A percentile compares a stretch with the other conserved stretches of the same genome.
Evolutionary conservation across 495 filamentous ascomycete genomes (phyloP).

Genomic region (Aspergillus ellipticus): DNA sequence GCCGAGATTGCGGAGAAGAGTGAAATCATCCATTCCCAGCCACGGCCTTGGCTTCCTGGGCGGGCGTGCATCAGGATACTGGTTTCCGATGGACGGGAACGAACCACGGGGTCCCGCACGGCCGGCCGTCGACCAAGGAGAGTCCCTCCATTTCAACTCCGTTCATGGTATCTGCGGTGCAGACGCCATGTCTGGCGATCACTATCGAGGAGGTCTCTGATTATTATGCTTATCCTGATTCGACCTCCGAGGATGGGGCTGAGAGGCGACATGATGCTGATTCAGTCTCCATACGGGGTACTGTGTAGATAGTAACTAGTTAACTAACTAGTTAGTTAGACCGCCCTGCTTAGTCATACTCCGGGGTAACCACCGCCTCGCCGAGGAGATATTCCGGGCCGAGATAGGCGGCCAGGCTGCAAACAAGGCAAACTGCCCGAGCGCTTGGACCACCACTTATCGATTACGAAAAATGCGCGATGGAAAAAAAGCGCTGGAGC

Average conservation of each 20-base stretch:
- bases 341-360: too few relatives aligned
- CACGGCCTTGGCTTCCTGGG: not conserved
- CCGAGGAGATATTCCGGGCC: not conserved
- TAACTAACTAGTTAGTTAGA: too few relatives aligned
- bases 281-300: too few relatives aligned
- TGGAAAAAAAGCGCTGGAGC: constrained; percentile 11
- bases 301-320: too few relatives aligned
- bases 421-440: constrained; percentile 34
- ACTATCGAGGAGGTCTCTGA: not conserved
- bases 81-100: constrained; percentile 30
- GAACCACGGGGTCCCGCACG: not conserved
- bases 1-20: not conserved
- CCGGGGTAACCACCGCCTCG: too few relatives aligned
- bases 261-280: too few relatives aligned
- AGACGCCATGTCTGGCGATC: not conserved
- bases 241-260: not conserved
- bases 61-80: constrained; percentile 26
- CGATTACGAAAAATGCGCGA: constrained; percentile 29
- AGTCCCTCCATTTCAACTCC: not conserved
- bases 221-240: not conserved
- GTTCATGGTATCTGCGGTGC: not conserved
- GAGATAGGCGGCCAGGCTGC: constrained; percentile 3
- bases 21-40: not conserved
- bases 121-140: not conserved
- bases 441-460: constrained; percentile 46